A percentile compares a stretch with the other conserved stretches of the same genome.
These are phyloP conservation scores for Sporothrix luriei DNA, from an alignment of 2,329 filamentous ascomycete genomes.

Conservation along the genomic window DNA sequence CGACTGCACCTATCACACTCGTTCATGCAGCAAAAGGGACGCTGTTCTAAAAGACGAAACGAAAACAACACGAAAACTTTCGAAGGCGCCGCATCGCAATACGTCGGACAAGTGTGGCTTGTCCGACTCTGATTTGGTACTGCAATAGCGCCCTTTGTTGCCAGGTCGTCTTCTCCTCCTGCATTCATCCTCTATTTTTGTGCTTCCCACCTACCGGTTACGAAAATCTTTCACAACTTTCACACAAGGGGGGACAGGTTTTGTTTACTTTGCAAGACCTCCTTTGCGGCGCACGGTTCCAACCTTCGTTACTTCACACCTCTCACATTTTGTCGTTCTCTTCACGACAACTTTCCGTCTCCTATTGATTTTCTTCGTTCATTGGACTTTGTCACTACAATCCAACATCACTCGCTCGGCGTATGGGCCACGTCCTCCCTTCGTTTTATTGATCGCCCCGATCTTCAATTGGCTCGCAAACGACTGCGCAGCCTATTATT, in stretches of 20 bases:
- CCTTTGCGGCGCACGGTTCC: neutral
- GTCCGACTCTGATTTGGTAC: slow-evolving; percentile 17
- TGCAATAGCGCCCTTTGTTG: slow-evolving; percentile 15
- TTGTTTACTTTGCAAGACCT: slow-evolving; percentile 31
- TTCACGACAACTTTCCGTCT: neutral
- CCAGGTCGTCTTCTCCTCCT: neutral
- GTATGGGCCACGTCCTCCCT: neutral
- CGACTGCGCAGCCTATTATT: slow-evolving; percentile 2
- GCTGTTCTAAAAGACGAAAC: slow-evolving; percentile 17
- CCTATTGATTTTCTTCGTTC: neutral
- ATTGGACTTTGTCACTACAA: neutral
- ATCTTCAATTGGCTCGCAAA: slow-evolving; percentile 21
- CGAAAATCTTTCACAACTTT: neutral
- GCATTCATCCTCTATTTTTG: neutral
- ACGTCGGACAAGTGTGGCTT: slow-evolving; percentile 25
- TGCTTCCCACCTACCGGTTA: neutral
- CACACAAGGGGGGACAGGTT: neutral
- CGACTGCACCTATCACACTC: slow-evolving; percentile 25
- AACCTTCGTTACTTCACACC: neutral
- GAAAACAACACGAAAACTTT: slow-evolving; percentile 4
- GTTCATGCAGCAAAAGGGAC: slow-evolving; percentile 31
- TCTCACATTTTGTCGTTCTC: neutral
- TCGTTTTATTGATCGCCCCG: neutral
- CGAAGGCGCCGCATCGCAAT: neutral
- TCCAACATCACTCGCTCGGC: neutral